Conservation (phyloP, 2,329 filamentous ascomycete genomes). For the Periconia sp. region DNA sequence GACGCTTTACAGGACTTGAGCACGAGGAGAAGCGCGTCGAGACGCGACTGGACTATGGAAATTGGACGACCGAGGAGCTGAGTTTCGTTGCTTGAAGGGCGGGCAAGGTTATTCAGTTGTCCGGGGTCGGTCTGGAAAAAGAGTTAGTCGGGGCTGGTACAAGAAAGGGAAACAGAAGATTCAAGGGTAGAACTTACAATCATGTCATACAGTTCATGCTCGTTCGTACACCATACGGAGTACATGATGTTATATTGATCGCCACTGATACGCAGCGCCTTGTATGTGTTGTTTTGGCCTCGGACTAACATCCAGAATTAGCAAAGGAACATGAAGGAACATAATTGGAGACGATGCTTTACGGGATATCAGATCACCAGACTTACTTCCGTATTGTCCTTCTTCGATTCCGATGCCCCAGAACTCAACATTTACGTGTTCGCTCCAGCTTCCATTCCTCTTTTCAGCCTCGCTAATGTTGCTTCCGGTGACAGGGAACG, state of each 20-base stretch:
- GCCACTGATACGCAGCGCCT: conserved; percentile 58
- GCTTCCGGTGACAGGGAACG: conserved; percentile 32
- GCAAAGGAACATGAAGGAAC: not conserved
- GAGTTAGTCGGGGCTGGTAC: not conserved
- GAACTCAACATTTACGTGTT: conserved; percentile 45
- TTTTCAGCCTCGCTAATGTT: conserved; percentile 3
- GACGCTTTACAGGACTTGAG: conserved; percentile 62
- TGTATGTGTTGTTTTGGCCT: conserved; percentile 60
- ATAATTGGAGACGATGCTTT: not conserved
- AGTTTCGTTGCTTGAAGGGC: not conserved
- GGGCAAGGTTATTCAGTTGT: conserved; percentile 41
- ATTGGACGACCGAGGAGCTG: conserved; percentile 13
- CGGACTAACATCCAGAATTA: conserved; percentile 1
- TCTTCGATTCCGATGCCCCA: conserved; percentile 40
- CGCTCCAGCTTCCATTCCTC: conserved; percentile 13
- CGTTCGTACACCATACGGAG: conserved; percentile 68
- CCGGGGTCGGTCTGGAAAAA: conserved; percentile 28
- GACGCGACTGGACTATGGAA: conserved; percentile 14
- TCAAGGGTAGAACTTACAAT: conserved; percentile 45
- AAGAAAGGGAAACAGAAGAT: not conserved
- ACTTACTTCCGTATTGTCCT: conserved; percentile 11
- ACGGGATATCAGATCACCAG: not conserved
- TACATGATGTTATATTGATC: conserved; percentile 64
- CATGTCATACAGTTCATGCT: conserved; percentile 67
- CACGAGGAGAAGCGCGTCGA: conserved; percentile 62